These are phyloP conservation scores for Thielaviopsis populi DNA, from an alignment of 2,329 filamentous ascomycete species.

Conservation along the genomic window DNA sequence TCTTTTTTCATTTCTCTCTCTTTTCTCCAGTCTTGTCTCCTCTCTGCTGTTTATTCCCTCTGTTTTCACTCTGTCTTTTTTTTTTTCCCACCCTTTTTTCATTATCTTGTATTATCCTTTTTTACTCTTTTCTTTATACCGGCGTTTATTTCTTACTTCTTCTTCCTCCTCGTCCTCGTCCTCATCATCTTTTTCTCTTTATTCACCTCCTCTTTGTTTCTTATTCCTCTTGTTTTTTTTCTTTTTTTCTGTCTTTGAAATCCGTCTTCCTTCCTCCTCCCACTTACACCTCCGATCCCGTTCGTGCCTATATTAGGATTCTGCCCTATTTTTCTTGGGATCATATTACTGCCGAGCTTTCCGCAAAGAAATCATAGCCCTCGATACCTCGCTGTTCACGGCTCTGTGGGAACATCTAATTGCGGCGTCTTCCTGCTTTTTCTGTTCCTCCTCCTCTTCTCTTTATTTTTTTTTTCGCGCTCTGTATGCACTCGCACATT, in stretches of 20 bases:
- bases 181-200: neutral
- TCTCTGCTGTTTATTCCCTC: neutral
- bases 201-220: neutral
- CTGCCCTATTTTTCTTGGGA: neutral
- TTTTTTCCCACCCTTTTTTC: neutral
- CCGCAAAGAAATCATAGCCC: constrained; percentile 4
- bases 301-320: neutral
- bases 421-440: neutral
- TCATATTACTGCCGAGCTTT: constrained; percentile 2
- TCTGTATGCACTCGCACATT: neutral
- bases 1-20: neutral
- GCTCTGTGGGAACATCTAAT: constrained; percentile 1
- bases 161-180: neutral
- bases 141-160: neutral
- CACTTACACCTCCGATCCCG: neutral
- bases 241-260: neutral
- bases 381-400: neutral
- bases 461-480: neutral
- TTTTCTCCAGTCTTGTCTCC: neutral
- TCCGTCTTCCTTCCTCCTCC: neutral
- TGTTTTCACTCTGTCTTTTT: too few relatives aligned
- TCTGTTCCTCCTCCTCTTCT: neutral
- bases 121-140: neutral
- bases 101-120: too few relatives aligned
- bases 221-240: neutral